phyloP scores from a whole-genome alignment of 257 asterid genomes.

The Solanum arcanum region DNA sequence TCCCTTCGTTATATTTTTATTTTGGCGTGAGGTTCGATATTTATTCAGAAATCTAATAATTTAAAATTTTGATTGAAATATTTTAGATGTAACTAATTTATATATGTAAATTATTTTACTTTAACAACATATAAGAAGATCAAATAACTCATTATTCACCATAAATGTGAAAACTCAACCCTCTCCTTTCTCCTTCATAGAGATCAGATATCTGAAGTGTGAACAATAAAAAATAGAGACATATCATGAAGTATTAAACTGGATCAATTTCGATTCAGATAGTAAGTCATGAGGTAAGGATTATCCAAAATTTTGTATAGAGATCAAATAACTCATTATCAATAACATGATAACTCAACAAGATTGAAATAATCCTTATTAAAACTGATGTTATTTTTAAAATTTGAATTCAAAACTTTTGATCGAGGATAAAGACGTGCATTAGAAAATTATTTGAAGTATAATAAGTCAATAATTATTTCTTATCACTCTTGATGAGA shows the following conservation, averaged over 20 bases:
- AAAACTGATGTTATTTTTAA: too few relatives aligned
- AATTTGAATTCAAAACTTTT: too few relatives aligned
- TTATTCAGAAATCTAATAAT: neutral
- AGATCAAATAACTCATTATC: neutral
- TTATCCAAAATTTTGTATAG: too few relatives aligned
- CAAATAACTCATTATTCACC: neutral
- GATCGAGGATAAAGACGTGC: neutral
- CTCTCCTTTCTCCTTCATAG: neutral
- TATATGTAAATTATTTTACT: neutral
- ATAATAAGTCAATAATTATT: neutral
- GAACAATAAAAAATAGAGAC: neutral
- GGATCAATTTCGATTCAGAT: neutral
- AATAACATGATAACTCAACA: neutral
- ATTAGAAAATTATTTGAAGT: neutral
- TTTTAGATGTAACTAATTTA: neutral
- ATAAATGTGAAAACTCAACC: neutral
- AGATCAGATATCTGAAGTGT: neutral
- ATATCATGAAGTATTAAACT: neutral
- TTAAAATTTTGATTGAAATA: too few relatives aligned
- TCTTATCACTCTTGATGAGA: neutral
- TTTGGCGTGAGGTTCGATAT: too few relatives aligned
- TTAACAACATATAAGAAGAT: neutral
- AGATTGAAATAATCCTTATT: too few relatives aligned
- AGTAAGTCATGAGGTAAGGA: neutral
- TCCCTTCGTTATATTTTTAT: neutral